Percentiles rank a stretch among this genome's conserved stretches.
Conservation (phyloP, 2,329 filamentous ascomycete species). For the Hymenoscyphus fraxineus region DNA sequence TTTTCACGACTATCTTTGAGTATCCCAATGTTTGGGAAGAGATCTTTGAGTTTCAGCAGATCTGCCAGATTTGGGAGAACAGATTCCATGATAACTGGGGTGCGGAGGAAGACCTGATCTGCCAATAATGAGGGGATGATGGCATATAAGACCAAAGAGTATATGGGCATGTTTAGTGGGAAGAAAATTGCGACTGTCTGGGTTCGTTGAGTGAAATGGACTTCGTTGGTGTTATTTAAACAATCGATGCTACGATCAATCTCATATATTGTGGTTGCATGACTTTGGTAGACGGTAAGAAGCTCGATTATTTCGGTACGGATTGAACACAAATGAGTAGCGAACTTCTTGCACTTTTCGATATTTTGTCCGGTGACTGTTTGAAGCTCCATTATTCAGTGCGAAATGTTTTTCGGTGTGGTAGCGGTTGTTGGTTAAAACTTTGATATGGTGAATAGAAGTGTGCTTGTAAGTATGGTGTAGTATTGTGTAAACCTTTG, state of each 20-base stretch:
- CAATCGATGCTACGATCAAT: conserved; percentile 4
- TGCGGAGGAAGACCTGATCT: not conserved
- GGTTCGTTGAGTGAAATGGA: not conserved
- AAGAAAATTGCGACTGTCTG: not conserved
- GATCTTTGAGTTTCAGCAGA: not conserved
- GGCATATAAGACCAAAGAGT: conserved; percentile 1
- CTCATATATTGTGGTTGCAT: not conserved
- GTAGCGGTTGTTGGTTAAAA: not conserved
- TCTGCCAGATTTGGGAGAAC: not conserved
- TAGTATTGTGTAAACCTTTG: not conserved
- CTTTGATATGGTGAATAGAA: not conserved
- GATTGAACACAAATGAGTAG: not conserved
- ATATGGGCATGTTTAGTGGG: not conserved
- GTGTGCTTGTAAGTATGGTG: not conserved
- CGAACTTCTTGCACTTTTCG: not conserved
- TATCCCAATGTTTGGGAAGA: not conserved
- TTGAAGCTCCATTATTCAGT: not conserved
- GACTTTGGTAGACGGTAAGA: conserved; percentile 1
- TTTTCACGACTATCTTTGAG: not conserved
- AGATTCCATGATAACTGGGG: not conserved
- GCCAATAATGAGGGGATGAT: not conserved
- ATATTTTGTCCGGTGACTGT: not conserved
- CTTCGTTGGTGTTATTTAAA: not conserved
- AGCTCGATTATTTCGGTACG: conserved; percentile 13
- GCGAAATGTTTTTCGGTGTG: not conserved